A percentile compares a stretch with the other conserved stretches of the same genome.
phyloP scores from a whole-genome alignment of 169 alveolate species.

The Cryptosporidium sp. region DNA sequence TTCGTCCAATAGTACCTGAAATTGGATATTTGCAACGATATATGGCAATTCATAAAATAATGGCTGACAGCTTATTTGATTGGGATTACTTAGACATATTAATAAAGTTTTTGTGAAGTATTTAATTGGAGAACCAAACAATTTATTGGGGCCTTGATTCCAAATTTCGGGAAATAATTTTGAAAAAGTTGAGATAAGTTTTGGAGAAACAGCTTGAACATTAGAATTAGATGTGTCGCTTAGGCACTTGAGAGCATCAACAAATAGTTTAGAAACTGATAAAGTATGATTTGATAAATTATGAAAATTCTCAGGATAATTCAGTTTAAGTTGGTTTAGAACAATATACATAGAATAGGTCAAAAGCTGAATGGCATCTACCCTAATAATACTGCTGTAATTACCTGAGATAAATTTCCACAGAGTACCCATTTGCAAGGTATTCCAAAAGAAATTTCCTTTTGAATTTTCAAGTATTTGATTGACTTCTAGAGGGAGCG shows the following conservation, averaged over 20 bases:
- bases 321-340: background rate
- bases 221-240: slow-evolving; percentile 4
- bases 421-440: slow-evolving; percentile 12
- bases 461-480: slow-evolving; percentile 2
- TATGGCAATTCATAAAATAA: slow-evolving; percentile 34
- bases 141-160: background rate
- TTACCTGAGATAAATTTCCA: slow-evolving; percentile 48
- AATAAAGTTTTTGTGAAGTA: slow-evolving; percentile 16
- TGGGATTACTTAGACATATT: slow-evolving; percentile 16
- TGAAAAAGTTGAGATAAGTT: background rate
- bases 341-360: slow-evolving; percentile 12
- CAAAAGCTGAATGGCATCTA: slow-evolving; percentile 33
- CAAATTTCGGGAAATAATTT: slow-evolving; percentile 49
- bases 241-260: slow-evolving; percentile 13
- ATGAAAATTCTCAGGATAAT: background rate
- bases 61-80: slow-evolving; percentile 19
- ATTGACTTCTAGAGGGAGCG: background rate
- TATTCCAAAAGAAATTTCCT: background rate
- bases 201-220: slow-evolving; percentile 60
- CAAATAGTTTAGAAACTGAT: background rate
- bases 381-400: slow-evolving; percentile 46
- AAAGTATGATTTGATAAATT: background rate
- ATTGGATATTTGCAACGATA: slow-evolving; percentile 1
- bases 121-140: slow-evolving; percentile 12
- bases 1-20: slow-evolving; percentile 32